Percentiles rank a stretch among this genome's conserved stretches.
phyloP scores from a whole-genome alignment of 495 filamentous ascomycete genomes.

The Hypoxylon rickii region DNA sequence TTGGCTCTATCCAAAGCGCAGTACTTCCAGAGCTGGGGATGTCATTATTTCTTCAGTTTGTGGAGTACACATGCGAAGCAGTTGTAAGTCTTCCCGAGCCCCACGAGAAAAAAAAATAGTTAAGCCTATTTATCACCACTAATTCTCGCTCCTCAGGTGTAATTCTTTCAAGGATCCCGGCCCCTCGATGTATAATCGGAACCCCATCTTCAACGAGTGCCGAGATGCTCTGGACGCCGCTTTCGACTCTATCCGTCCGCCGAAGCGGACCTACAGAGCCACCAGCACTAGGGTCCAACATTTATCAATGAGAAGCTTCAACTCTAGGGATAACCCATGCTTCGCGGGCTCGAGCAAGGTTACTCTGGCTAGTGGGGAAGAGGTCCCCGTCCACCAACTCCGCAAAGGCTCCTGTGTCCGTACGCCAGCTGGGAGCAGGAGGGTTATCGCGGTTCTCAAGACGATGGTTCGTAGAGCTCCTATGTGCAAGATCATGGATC shows the following conservation, averaged over 20 bases:
- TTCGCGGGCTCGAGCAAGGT: conserved; percentile 45
- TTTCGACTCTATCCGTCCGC: conserved; percentile 47
- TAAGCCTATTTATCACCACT: neutral
- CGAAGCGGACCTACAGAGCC: conserved; percentile 32
- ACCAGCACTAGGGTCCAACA: conserved; percentile 5
- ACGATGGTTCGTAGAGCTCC: conserved; percentile 28
- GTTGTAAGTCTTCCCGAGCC: conserved; percentile 22
- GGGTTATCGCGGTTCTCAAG: conserved; percentile 45
- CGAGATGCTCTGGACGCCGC: conserved; percentile 43
- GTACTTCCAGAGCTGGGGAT: conserved; percentile 47
- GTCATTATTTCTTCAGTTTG: conserved; percentile 51
- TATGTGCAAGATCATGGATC: conserved; percentile 32
- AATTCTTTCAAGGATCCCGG: conserved; percentile 55
- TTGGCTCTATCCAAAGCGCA: conserved; percentile 35
- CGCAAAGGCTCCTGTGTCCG: conserved; percentile 40
- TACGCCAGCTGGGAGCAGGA: conserved; percentile 43
- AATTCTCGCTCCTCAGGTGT: conserved; percentile 30
- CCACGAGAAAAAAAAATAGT: neutral
- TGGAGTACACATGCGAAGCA: conserved; percentile 49
- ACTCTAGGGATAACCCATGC: conserved; percentile 36
- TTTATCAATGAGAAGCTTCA: conserved; percentile 41
- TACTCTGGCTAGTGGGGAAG: conserved; percentile 30
- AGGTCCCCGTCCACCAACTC: conserved; percentile 33
- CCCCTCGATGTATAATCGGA: conserved; percentile 47
- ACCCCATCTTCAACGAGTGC: conserved; percentile 43